These are phyloP conservation scores for Stephanodiscus minutulus DNA, from an alignment of 108 stramenopile species.

Conservation along the genomic window DNA sequence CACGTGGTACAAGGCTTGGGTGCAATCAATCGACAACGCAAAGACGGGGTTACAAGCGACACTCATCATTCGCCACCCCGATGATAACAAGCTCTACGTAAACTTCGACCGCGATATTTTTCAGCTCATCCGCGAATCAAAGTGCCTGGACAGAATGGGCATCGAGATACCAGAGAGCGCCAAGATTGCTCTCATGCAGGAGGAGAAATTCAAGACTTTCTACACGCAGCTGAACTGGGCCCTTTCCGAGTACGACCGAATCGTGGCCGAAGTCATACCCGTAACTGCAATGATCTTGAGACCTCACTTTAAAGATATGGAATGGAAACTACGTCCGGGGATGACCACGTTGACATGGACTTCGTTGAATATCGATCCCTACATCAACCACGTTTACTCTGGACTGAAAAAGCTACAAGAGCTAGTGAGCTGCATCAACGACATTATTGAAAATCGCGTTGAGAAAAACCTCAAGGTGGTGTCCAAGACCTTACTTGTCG, in stretches of 20 bases:
- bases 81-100: slow-evolving; percentile 88
- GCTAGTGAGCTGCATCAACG: slow-evolving; percentile 86
- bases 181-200: slow-evolving; percentile 87
- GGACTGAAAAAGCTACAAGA: slow-evolving; percentile 85
- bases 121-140: slow-evolving; percentile 91
- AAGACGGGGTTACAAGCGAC: slow-evolving; percentile 93
- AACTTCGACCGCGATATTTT: slow-evolving; percentile 92
- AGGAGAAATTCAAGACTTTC: slow-evolving; percentile 90
- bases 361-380: slow-evolving; percentile 92
- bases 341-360: slow-evolving; percentile 95
- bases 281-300: slow-evolving; percentile 80
- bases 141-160: slow-evolving; percentile 91
- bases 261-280: slow-evolving; percentile 83
- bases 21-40: slow-evolving; percentile 84
- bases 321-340: slow-evolving; percentile 91
- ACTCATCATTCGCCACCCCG: slow-evolving; percentile 90
- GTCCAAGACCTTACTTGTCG: slow-evolving; percentile 81
- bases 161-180: slow-evolving; percentile 88
- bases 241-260: slow-evolving; percentile 84
- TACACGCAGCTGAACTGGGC: slow-evolving; percentile 87
- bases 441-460: slow-evolving; percentile 91
- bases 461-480: slow-evolving; percentile 91
- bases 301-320: slow-evolving; percentile 92
- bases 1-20: slow-evolving; percentile 94
- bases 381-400: slow-evolving; percentile 72